Conservation (phyloP, 2,329 filamentous ascomycete species). For the Gremmenia infestans region DNA sequence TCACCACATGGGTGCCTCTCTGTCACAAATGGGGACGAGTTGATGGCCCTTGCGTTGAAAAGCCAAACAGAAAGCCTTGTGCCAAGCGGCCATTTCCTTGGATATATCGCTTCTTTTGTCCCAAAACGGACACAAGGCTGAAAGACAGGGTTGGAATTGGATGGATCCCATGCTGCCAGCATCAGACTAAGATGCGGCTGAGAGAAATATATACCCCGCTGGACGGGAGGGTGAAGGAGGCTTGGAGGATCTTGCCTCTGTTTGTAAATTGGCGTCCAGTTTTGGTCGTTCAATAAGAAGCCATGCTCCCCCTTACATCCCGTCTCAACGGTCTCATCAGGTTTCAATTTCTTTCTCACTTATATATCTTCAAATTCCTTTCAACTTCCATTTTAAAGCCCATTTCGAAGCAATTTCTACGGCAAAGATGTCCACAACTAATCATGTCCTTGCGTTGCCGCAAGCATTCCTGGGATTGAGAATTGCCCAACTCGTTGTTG, state of each 20-base stretch:
- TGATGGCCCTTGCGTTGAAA: background rate
- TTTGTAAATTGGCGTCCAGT: background rate
- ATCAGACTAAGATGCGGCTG: background rate
- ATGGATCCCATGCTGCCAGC: background rate
- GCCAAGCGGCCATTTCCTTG: background rate
- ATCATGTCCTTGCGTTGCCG: background rate
- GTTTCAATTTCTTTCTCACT: background rate
- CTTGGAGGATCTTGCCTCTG: background rate
- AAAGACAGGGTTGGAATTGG: background rate
- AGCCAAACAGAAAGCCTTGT: background rate
- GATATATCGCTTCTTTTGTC: background rate
- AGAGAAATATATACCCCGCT: background rate
- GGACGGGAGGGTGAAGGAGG: background rate
- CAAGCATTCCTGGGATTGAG: constrained; percentile 7
- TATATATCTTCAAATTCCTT: background rate
- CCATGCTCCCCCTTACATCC: background rate
- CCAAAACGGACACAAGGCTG: background rate
- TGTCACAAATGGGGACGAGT: background rate
- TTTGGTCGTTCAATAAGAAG: background rate
- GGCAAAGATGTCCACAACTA: background rate
- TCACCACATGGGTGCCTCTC: background rate
- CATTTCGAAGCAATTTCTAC: background rate
- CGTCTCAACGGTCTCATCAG: background rate
- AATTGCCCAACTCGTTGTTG: constrained; percentile 34
- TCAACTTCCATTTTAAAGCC: background rate